These are phyloP conservation scores for Blechomonas ayalai DNA, from an alignment of 208 protist species.

Conservation along the genomic window DNA sequence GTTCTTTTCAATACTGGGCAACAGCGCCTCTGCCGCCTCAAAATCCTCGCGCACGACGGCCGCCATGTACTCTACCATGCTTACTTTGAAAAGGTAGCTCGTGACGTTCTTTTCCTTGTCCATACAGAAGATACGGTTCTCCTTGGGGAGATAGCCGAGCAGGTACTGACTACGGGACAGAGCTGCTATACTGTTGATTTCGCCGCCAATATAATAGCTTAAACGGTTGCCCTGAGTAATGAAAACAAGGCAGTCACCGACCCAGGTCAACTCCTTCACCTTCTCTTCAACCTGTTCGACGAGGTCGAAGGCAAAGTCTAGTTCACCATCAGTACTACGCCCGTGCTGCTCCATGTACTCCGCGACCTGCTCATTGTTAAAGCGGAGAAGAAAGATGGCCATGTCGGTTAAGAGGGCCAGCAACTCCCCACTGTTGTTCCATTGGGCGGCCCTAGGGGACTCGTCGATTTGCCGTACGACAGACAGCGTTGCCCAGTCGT, in stretches of 20 bases:
- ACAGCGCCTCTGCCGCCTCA: constrained; percentile 65
- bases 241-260: constrained; percentile 97
- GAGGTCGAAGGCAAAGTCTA: constrained; percentile 95
- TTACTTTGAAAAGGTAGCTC: constrained; percentile 87
- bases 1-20: constrained; percentile 78
- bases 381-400: constrained; percentile 94
- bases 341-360: constrained; percentile 56
- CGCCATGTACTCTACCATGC: constrained; percentile 97
- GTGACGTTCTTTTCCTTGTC: constrained; percentile 92
- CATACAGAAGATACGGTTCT: constrained; percentile 95
- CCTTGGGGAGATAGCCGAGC: constrained; percentile 93
- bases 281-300: constrained; percentile 91
- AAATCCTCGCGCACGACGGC: constrained; percentile 94
- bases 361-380: constrained; percentile 82
- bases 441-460: constrained; percentile 80
- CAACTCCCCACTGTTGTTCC: constrained; percentile 89
- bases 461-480: constrained; percentile 96
- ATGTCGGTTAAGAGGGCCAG: constrained; percentile 86
- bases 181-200: constrained; percentile 90
- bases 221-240: constrained; percentile 90
- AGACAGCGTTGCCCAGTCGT: constrained; percentile 94
- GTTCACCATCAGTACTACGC: constrained; percentile 64
- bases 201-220: constrained; percentile 96
- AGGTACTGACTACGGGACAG: constrained; percentile 88
- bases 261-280: constrained; percentile 91